phyloP scores from a whole-genome alignment of 192 early-diverging fungal genomes.

The Linnemannia elongata region DNA sequence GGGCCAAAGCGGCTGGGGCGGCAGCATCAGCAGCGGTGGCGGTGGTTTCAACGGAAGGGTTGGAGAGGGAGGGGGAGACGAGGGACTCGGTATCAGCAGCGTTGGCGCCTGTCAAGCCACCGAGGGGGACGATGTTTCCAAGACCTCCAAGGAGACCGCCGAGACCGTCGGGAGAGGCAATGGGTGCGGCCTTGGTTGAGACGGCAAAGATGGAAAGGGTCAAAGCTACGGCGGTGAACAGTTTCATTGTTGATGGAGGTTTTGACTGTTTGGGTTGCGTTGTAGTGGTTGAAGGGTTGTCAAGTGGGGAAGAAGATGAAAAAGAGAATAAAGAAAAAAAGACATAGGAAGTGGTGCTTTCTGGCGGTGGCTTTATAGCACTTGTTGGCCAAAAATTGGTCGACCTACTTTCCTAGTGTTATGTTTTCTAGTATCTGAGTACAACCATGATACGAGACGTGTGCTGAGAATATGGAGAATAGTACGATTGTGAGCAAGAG shows the following conservation, averaged over 20 bases:
- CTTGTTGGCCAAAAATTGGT: not conserved
- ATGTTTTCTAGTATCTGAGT: not conserved
- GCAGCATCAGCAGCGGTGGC: not conserved
- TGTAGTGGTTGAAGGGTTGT: not conserved
- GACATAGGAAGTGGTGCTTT: not conserved
- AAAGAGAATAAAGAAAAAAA: not conserved
- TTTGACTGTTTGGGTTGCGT: not conserved
- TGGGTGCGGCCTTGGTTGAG: not conserved
- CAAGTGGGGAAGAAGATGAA: not conserved
- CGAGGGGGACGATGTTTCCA: not conserved
- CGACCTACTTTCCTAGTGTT: not conserved
- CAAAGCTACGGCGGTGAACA: slow-evolving; percentile 1
- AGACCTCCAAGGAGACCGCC: not conserved
- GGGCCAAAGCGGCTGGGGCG: not conserved
- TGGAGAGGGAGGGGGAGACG: not conserved
- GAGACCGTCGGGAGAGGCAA: not conserved
- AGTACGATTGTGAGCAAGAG: too few relatives aligned
- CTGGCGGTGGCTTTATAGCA: not conserved
- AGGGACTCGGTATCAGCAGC: not conserved
- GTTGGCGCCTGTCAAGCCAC: not conserved
- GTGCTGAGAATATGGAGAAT: too few relatives aligned
- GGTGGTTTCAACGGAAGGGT: too few relatives aligned
- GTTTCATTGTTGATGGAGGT: not conserved
- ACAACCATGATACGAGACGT: not conserved
- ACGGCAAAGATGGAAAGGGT: slow-evolving; percentile 17